Evolutionary conservation across 129 eudicot species (phyloP).

Genomic region (Lonicera japonica): DNA sequence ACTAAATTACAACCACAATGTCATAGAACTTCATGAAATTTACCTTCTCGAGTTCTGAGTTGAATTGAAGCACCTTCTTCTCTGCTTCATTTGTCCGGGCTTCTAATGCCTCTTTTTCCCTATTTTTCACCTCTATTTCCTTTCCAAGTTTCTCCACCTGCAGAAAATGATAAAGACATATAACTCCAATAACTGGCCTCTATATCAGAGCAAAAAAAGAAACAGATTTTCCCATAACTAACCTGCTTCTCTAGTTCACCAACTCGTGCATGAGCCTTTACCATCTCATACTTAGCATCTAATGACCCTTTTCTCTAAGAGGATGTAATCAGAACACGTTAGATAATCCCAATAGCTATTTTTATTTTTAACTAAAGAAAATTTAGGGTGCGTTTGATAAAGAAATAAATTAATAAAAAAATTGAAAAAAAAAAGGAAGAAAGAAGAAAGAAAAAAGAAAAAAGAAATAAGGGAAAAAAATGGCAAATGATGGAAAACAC

Average conservation of each 20-base stretch:
- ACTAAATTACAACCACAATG: too few species aligned
- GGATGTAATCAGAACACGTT: not conserved
- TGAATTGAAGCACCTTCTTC: constrained; percentile 43
- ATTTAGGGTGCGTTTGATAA: too few species aligned
- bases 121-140: constrained; percentile 45
- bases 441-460: too few species aligned
- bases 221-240: not conserved
- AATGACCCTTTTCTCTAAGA: constrained; percentile 43
- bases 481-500: too few species aligned
- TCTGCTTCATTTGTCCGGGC: constrained; percentile 41
- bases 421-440: too few species aligned
- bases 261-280: constrained; percentile 44
- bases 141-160: constrained; percentile 56
- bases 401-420: too few species aligned
- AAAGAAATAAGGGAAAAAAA: too few species aligned
- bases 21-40: constrained; percentile 20
- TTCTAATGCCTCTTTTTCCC: constrained; percentile 49
- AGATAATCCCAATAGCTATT: not conserved
- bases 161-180: not conserved
- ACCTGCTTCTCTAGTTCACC: constrained; percentile 68
- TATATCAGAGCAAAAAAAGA: not conserved
- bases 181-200: not conserved
- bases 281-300: constrained; percentile 41
- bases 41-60: constrained; percentile 46
- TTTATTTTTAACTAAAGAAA: too few species aligned